These are phyloP conservation scores for Phytophthora pinifolia DNA, from an alignment of 352 stramenopile species.

Conservation along the genomic window DNA sequence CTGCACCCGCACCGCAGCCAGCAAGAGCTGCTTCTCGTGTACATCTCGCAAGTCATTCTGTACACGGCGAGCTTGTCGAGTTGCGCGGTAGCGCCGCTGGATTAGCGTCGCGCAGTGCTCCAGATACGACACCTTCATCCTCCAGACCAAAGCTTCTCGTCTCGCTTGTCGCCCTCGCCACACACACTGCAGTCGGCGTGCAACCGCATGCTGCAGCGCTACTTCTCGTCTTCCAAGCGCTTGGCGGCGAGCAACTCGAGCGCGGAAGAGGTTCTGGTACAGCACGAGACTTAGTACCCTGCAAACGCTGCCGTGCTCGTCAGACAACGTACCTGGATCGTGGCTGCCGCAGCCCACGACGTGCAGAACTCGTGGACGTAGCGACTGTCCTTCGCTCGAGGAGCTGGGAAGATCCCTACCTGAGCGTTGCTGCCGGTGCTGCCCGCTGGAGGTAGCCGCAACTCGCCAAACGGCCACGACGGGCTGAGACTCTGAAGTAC, in stretches of 20 bases:
- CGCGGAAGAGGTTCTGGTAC: constrained; percentile 60
- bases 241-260: constrained; percentile 36
- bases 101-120: constrained; percentile 64
- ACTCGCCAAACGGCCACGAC: constrained; percentile 61
- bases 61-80: constrained; percentile 29
- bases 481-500: constrained; percentile 64
- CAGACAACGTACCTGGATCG: constrained; percentile 45
- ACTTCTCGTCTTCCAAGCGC: constrained; percentile 39
- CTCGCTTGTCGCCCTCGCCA: constrained; percentile 59
- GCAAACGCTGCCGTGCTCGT: neutral
- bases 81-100: constrained; percentile 63
- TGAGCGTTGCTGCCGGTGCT: constrained; percentile 25
- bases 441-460: constrained; percentile 37
- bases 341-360: constrained; percentile 56
- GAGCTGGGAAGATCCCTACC: constrained; percentile 67
- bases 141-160: constrained; percentile 46
- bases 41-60: constrained; percentile 40
- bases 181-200: constrained; percentile 58
- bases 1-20: constrained; percentile 51
- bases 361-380: constrained; percentile 59
- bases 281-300: neutral
- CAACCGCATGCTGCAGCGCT: constrained; percentile 40
- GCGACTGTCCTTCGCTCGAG: constrained; percentile 64
- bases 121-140: constrained; percentile 42
- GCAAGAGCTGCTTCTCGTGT: constrained; percentile 47